phyloP scores from a whole-genome alignment of 768 basidiomycete genomes.

The Mycena filopes region DNA sequence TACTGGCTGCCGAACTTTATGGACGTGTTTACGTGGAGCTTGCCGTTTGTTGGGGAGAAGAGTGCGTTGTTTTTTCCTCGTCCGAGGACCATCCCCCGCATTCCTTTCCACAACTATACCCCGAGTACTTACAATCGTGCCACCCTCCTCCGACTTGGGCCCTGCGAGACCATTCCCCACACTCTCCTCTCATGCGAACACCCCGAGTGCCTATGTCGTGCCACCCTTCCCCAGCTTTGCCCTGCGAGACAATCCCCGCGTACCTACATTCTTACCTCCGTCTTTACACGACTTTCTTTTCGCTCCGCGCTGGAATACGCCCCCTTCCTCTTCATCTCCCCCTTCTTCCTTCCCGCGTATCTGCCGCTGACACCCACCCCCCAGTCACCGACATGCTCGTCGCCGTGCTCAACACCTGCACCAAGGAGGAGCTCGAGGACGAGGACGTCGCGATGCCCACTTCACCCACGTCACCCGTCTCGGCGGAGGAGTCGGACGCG shows the following conservation, averaged over 20 bases:
- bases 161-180: too few relatives aligned
- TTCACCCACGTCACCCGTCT: conserved; percentile 46
- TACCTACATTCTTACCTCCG: too few relatives aligned
- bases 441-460: conserved; percentile 59
- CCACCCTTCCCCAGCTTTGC: too few relatives aligned
- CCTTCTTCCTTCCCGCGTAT: neutral
- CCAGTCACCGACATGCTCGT: conserved; percentile 99
- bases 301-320: too few relatives aligned
- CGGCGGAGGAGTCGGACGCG: conserved; percentile 65
- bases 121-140: too few relatives aligned
- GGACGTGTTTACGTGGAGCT: conserved; percentile 99
- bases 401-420: conserved; percentile 94
- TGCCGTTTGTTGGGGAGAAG: conserved; percentile 98
- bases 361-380: neutral
- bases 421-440: conserved; percentile 93
- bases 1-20: conserved; percentile 99
- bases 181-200: too few relatives aligned
- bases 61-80: conserved; percentile 61
- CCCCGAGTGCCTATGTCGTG: too few relatives aligned
- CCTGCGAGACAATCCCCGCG: too few relatives aligned
- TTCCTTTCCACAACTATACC: too few relatives aligned
- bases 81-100: neutral
- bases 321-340: too few relatives aligned
- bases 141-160: neutral
- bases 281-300: too few relatives aligned